Evolutionary conservation across 2,329 filamentous ascomycete genomes (phyloP), one percentile per base, ranked within the genome.

Genomic region (Pseudogymnoascus sp.): DNA sequence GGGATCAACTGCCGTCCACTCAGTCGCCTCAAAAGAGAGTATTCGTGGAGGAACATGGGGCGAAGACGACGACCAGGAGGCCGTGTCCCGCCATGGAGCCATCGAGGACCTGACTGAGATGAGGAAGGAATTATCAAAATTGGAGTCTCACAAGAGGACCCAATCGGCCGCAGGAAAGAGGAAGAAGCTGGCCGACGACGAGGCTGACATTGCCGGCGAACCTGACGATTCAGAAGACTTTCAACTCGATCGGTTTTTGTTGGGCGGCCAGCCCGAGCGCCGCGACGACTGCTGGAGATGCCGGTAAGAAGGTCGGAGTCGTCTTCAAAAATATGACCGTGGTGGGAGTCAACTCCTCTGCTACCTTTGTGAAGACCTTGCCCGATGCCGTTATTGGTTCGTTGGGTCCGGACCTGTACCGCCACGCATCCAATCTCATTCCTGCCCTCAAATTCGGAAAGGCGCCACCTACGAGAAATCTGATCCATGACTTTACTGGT

Each of bases 381-480:
- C 89, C 90, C 0, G 83, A 90, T 66, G 90, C 90, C 2, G 80
- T 93, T 38, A 65, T 91, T 4, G 89, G 89, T 21, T 92, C 89
- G 0, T 93, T 95, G 71, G 90, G 90, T 0, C 90, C 90, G 0
- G 90, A 93, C 73, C 76, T 93, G 1, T 93, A 90, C 72, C 81
- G 78, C 21, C 75, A 90, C 5, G 68, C 92, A 12, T 63, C 67
- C 3, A 64, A 68, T 28, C 69, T 71, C 33, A 68, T 73, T 16
- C 67, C 70, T 4, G 49, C 62, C 3, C 62, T 72, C 18, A 62
- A 64, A 31, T 65, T 65, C 21, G 70, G 70, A n/a, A 58, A 65
- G 12, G 31, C 64, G 23, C 66, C 65, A 11, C 63, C 66, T 28
- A 70, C 62, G 23, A 74, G 76, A 5, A 69, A 72, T 7, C 65